phyloP scores from a whole-genome alignment of 148 eudicot genomes.

The Rhododendron williamsianum region DNA sequence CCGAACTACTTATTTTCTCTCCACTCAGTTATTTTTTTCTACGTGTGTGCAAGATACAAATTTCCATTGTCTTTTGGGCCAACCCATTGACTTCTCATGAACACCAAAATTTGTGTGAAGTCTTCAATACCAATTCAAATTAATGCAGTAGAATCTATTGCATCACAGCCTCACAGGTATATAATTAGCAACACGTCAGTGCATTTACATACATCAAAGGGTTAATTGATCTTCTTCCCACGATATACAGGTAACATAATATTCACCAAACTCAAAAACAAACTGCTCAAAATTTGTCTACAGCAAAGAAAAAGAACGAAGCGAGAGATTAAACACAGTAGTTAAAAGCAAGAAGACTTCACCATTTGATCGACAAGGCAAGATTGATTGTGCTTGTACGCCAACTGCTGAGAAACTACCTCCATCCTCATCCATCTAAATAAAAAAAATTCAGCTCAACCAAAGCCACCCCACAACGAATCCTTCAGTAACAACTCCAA shows the following conservation, averaged over 20 bases:
- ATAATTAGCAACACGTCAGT: background rate
- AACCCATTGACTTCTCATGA: background rate
- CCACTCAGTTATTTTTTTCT: background rate
- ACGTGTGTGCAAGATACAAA: background rate
- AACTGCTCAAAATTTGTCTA: background rate
- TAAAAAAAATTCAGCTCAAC: background rate
- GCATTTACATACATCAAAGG: background rate
- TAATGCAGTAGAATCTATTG: background rate
- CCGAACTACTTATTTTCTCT: background rate
- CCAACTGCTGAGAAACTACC: constrained; percentile 15
- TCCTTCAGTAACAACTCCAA: background rate
- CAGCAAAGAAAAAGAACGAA: background rate
- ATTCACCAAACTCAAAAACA: background rate
- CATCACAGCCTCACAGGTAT: background rate
- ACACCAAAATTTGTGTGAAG: background rate
- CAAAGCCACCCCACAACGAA: background rate
- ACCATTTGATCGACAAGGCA: background rate
- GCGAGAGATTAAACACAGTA: background rate
- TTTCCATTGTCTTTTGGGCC: background rate
- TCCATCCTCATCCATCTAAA: constrained; percentile 12
- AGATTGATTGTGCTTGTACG: background rate
- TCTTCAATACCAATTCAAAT: background rate
- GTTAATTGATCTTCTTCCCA: background rate
- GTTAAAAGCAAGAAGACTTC: background rate
- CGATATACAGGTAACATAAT: background rate